A percentile compares a stretch with the other conserved stretches of the same genome.
phyloP scores from a whole-genome alignment of 2,329 filamentous ascomycete species.

The Curvularia eragrostidis region DNA sequence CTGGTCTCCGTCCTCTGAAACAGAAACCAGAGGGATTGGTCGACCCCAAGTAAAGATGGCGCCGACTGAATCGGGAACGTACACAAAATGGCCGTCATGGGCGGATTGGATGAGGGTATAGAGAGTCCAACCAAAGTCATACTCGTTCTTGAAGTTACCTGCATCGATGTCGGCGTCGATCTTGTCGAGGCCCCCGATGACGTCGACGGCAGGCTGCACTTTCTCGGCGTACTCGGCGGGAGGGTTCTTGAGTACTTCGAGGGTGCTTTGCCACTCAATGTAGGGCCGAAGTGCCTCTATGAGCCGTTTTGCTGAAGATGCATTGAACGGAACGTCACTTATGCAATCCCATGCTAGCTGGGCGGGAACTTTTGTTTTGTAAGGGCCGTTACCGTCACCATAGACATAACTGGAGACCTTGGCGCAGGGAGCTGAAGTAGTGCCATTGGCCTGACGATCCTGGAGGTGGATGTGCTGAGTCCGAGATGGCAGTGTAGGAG shows the following conservation, averaged over 20 bases:
- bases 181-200: constrained; percentile 50
- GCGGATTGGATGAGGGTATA: constrained; percentile 61
- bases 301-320: constrained; percentile 48
- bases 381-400: constrained; percentile 19
- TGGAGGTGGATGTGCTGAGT: constrained; percentile 20
- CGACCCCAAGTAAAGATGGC: constrained; percentile 59
- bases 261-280: constrained; percentile 56
- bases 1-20: constrained; percentile 65
- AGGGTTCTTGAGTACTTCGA: constrained; percentile 53
- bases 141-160: constrained; percentile 51
- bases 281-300: constrained; percentile 53
- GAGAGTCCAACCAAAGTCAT: constrained; percentile 59
- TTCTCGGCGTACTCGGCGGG: constrained; percentile 56
- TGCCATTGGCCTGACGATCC: constrained; percentile 33
- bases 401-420: constrained; percentile 44
- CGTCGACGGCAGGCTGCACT: constrained; percentile 54
- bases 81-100: constrained; percentile 70
- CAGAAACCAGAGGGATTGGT: constrained; percentile 62
- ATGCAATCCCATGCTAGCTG: constrained; percentile 55
- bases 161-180: constrained; percentile 49
- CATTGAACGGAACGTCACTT: constrained; percentile 54
- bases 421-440: constrained; percentile 38
- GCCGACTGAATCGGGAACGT: constrained; percentile 61
- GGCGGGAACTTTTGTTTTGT: constrained; percentile 49
- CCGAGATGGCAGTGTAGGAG: constrained; percentile 30